Conservation (phyloP, 345 rosid species). For the Xanthoceras sorbifolium region DNA sequence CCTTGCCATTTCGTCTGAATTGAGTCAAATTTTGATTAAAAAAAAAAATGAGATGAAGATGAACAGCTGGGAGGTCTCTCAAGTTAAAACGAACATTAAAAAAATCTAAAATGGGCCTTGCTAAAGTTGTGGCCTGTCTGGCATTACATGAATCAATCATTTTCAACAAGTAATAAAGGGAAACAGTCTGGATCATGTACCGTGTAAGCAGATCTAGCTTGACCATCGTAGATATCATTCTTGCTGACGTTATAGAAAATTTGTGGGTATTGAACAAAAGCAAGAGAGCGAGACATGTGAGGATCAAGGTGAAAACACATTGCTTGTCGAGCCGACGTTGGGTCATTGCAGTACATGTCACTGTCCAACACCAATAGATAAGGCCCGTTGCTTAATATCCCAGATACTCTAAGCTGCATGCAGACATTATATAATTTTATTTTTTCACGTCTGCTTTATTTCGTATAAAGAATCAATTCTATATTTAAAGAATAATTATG, state of each 20-base stretch:
- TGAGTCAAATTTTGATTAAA: background rate
- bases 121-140: too few species aligned
- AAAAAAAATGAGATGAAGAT: background rate
- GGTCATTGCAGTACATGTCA: slow-evolving; percentile 57
- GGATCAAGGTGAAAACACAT: slow-evolving; percentile 51
- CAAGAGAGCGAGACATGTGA: slow-evolving; percentile 26
- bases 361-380: slow-evolving; percentile 49
- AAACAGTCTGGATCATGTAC: slow-evolving; percentile 20
- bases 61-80: too few species aligned
- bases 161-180: too few species aligned
- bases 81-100: too few species aligned
- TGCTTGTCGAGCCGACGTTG: slow-evolving; percentile 48
- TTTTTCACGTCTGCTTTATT: too few species aligned
- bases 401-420: slow-evolving; percentile 53
- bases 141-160: too few species aligned
- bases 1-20: slow-evolving; percentile 21
- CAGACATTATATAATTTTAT: too few species aligned
- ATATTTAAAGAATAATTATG: too few species aligned
- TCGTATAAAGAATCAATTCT: too few species aligned
- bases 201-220: slow-evolving; percentile 29
- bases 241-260: slow-evolving; percentile 39
- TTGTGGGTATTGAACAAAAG: slow-evolving; percentile 56
- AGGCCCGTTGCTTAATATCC: slow-evolving; percentile 46
- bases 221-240: slow-evolving; percentile 50
- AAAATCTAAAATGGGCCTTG: too few species aligned